phyloP scores from a whole-genome alignment of 805 yeast species.

The Wickerhamomyces bovis region DNA sequence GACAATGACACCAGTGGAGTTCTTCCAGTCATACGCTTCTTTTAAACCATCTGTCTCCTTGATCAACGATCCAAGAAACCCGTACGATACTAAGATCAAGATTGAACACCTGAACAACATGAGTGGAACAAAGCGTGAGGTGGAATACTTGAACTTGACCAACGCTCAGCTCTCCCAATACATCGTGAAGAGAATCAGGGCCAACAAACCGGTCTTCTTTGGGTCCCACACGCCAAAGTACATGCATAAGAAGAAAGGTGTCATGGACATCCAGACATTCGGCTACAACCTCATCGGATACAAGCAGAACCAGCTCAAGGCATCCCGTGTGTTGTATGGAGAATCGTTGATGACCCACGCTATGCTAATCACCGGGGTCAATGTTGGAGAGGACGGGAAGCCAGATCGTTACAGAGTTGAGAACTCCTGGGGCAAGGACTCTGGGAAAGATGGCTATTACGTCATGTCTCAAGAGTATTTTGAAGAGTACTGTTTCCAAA shows the following conservation, averaged over 20 bases:
- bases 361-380: constrained; percentile 79
- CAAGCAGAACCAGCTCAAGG: constrained; percentile 48
- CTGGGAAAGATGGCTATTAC: constrained; percentile 63
- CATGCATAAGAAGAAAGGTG: constrained; percentile 53
- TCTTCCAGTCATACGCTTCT: constrained; percentile 47
- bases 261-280: constrained; percentile 68
- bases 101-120: constrained; percentile 75
- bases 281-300: constrained; percentile 57
- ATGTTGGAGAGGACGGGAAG: constrained; percentile 53
- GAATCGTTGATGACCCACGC: constrained; percentile 87
- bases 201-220: constrained; percentile 76
- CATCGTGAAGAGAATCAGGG: constrained; percentile 62
- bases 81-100: constrained; percentile 53
- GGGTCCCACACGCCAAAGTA: constrained; percentile 87
- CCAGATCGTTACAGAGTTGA: constrained; percentile 70
- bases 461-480: constrained; percentile 71
- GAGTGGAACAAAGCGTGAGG: constrained; percentile 54
- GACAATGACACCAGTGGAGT: constrained; percentile 58
- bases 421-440: constrained; percentile 71
- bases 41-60: constrained; percentile 53
- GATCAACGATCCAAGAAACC: constrained; percentile 79
- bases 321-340: constrained; percentile 62
- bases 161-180: constrained; percentile 50
- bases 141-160: constrained; percentile 64
- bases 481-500: constrained; percentile 69